Evolutionary conservation across 2,329 filamentous ascomycete species (phyloP).

Genomic region (Cladosporium oxysporum): DNA sequence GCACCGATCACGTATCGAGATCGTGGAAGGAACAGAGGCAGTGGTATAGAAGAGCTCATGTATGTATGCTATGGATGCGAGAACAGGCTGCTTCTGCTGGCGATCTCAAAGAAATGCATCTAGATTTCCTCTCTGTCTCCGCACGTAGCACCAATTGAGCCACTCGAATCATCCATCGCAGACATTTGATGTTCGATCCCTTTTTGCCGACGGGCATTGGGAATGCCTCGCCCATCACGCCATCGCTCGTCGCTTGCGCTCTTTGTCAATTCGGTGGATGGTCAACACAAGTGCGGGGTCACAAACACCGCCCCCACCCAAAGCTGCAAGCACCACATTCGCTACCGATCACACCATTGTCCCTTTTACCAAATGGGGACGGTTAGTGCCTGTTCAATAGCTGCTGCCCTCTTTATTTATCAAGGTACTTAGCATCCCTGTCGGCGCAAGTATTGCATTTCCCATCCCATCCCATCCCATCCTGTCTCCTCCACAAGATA

Average conservation of each 20-base stretch:
- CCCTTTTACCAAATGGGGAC: background rate
- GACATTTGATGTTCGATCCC: background rate
- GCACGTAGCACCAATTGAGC: background rate
- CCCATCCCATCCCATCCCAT: background rate
- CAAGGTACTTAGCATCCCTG: background rate
- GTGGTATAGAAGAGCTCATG: background rate
- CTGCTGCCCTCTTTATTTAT: background rate
- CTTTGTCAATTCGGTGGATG: background rate
- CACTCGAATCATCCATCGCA: background rate
- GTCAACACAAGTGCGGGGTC: background rate
- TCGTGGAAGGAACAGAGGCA: slow-evolving; percentile 11
- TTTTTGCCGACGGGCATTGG: background rate
- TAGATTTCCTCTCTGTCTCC: background rate
- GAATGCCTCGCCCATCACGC: background rate
- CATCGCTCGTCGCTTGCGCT: background rate
- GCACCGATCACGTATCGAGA: slow-evolving; percentile 7
- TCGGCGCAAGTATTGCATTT: background rate
- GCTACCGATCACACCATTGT: slow-evolving; percentile 8
- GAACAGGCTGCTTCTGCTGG: background rate
- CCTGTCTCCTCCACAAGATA: background rate
- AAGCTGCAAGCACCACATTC: background rate
- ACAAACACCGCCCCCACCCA: background rate
- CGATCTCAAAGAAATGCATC: background rate
- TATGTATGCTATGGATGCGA: background rate
- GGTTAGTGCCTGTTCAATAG: background rate